A percentile compares a stretch with the other conserved stretches of the same genome.
phyloP scores from a whole-genome alignment of 352 stramenopile genomes.

The Phytopythium chamaehyphon region DNA sequence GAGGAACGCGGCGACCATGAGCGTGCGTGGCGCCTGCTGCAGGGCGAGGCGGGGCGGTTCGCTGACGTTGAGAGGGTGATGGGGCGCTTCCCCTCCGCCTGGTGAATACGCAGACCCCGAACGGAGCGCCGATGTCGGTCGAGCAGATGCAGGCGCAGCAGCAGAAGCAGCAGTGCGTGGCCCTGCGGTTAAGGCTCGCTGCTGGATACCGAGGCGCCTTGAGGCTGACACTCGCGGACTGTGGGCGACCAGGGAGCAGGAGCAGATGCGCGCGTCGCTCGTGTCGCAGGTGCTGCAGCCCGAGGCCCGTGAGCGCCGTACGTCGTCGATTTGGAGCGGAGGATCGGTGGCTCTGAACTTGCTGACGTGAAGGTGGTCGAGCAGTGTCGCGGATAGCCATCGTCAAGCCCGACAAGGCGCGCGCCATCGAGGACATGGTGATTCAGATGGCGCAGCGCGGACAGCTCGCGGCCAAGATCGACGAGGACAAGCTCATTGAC shows the following conservation, averaged over 20 bases:
- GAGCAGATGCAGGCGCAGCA: constrained; percentile 85
- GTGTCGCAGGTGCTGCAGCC: constrained; percentile 76
- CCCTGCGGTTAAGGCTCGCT: not conserved
- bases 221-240: too few relatives aligned
- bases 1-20: not conserved
- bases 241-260: constrained; percentile 39
- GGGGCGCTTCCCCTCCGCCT: not conserved
- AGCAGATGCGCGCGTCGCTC: constrained; percentile 78
- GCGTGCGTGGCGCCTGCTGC: constrained; percentile 1
- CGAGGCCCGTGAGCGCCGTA: constrained; percentile 75
- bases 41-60: too few relatives aligned
- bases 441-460: constrained; percentile 86
- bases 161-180: constrained; percentile 72
- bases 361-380: not conserved
- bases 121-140: constrained; percentile 48
- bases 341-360: too few relatives aligned
- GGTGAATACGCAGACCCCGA: not conserved
- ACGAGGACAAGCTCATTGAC: constrained; percentile 84
- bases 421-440: constrained; percentile 82
- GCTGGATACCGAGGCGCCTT: too few relatives aligned
- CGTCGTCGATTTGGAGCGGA: constrained; percentile 13
- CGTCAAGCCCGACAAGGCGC: constrained; percentile 85
- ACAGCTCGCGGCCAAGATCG: constrained; percentile 74
- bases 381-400: constrained; percentile 85
- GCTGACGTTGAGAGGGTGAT: not conserved